Conservation (phyloP, 192 early-diverging fungal genomes). For the Podila clonocystis region DNA sequence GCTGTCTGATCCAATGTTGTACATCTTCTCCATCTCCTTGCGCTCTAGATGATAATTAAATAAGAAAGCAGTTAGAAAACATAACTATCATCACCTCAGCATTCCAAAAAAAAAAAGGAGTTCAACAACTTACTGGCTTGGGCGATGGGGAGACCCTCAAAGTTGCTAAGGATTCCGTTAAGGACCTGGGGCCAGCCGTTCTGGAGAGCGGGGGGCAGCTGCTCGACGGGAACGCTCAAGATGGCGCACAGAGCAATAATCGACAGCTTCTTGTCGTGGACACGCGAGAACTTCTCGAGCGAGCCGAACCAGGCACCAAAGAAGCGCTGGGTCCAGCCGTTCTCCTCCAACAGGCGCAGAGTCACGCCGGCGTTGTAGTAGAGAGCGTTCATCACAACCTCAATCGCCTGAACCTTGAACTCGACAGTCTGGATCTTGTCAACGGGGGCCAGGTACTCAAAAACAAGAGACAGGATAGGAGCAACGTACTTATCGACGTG, state of each 20-base stretch:
- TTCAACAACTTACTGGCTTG: slow-evolving; percentile 59
- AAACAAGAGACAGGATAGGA: slow-evolving; percentile 74
- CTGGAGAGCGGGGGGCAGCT: slow-evolving; percentile 78
- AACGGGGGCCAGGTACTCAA: slow-evolving; percentile 66
- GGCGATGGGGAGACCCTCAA: slow-evolving; percentile 77
- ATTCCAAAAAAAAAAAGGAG: background rate
- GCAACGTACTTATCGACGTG: slow-evolving; percentile 82
- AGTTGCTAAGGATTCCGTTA: slow-evolving; percentile 74
- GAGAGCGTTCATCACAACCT: slow-evolving; percentile 84
- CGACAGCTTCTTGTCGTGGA: slow-evolving; percentile 94
- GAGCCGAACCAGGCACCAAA: slow-evolving; percentile 82
- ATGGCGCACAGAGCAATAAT: slow-evolving; percentile 83
- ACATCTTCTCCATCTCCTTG: slow-evolving; percentile 65
- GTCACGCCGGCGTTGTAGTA: slow-evolving; percentile 89
- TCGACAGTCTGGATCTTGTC: slow-evolving; percentile 69
- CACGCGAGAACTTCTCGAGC: slow-evolving; percentile 80
- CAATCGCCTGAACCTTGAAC: slow-evolving; percentile 82
- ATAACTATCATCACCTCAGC: background rate
- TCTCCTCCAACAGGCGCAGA: slow-evolving; percentile 81
- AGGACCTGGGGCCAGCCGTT: slow-evolving; percentile 80
- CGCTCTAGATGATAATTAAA: slow-evolving; percentile 45
- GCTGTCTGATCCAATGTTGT: slow-evolving; percentile 65
- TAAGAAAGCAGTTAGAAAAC: background rate
- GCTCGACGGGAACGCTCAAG: slow-evolving; percentile 74
- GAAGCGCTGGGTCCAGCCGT: slow-evolving; percentile 79